Evolutionary conservation across 768 basidiomycete species (phyloP), one percentile per base, ranked within the genome.

Genomic region (Cyclocybe aegerita): DNA sequence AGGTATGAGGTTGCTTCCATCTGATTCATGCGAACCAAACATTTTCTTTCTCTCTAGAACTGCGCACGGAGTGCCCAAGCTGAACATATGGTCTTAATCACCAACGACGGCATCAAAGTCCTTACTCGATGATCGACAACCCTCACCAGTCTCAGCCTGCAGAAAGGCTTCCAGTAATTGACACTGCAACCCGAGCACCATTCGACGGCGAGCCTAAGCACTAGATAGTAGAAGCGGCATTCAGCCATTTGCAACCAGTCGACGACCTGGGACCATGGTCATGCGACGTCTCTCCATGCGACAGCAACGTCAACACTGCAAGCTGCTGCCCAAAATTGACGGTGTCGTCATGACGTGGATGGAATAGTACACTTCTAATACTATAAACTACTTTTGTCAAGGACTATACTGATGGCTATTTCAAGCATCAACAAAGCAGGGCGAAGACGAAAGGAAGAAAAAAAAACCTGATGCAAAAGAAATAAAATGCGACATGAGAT

Each of bases 11-110:
- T 7, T 48, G 11, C 50, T 30, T 38, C 39, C 14, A 31, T 23
- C 32, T 12, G 8, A 30, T 10, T 9, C 12, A 12, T 17, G 12
- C 17, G 17, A 3, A 23, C 11, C 41, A 42, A 7, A 30, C 31
- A 35, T 51, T 23, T 31, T 43, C 49, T 23, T 14, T 0, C 41
- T 23, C 5, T 23, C 23, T 23, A 93, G 90, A 87, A 86, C 49
- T 89, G 90, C 43, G 89, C 88, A 1, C 77, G 92, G 23, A 81
- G 84, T 46, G 91, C 93, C 2, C 91, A 93, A 67, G 86, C 85
- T 11, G 93, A 97, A 63, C 92, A 95, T 65, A 94, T 86, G 81
- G 71, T 97, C 6, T 71, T 94, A 29, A 89, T 96, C 47, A 94
- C 91, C 1, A 77, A 91, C 32, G 68, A 63, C 5, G 90, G 90